Conservation (phyloP, 257 asterid genomes). For the Plantago elongata region DNA sequence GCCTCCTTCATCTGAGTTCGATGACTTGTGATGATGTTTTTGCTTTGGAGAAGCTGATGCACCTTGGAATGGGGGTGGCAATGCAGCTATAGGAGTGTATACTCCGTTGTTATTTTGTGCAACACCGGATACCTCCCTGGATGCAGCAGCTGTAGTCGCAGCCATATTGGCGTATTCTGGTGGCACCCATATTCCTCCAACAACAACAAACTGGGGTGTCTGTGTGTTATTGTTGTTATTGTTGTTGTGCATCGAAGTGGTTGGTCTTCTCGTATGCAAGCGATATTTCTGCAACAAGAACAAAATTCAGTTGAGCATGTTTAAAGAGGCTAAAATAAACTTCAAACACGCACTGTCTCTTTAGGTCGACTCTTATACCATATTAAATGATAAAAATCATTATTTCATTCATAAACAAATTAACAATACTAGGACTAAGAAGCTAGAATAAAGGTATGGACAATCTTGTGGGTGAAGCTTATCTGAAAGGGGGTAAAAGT, state of each 20-base stretch:
- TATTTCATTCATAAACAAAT: no score
- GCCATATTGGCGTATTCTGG: conserved; percentile 26
- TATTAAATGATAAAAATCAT: no score
- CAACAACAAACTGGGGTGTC: conserved; percentile 37
- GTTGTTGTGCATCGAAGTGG: conserved; percentile 26
- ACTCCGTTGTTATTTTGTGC: conserved; percentile 35
- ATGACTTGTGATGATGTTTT: conserved; percentile 19
- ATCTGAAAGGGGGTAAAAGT: conserved; percentile 12
- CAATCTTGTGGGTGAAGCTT: conserved; percentile 15
- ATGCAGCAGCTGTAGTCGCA: conserved; percentile 25
- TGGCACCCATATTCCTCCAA: conserved; percentile 46
- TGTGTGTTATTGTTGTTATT: conserved; percentile 23
- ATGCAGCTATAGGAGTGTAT: conserved; percentile 55
- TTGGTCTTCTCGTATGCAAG: conserved; percentile 50
- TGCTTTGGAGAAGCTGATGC: conserved; percentile 24
- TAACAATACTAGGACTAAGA: background rate
- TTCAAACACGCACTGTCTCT: no score
- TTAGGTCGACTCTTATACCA: no score
- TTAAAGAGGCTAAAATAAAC: no score
- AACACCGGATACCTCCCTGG: conserved; percentile 43
- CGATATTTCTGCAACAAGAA: conserved; percentile 43
- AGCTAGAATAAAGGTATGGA: conserved; percentile 15
- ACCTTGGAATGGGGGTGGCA: conserved; percentile 41
- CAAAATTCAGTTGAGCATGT: no score
- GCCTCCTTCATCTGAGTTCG: conserved; percentile 23